phyloP scores from a whole-genome alignment of 2,329 filamentous ascomycete genomes.

The Aspergillus arachidicola region DNA sequence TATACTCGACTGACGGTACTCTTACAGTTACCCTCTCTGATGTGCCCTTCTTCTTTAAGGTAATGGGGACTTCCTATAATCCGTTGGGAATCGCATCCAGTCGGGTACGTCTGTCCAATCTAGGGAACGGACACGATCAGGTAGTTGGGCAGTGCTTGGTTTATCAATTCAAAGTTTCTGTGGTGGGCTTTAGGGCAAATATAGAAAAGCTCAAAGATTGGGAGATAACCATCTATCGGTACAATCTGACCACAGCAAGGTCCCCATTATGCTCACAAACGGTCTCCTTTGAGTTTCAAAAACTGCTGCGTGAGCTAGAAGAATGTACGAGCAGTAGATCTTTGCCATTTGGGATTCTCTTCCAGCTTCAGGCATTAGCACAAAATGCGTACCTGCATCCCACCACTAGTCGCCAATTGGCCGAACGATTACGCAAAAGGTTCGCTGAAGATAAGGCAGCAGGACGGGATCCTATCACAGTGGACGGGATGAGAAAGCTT shows the following conservation, averaged over 20 bases:
- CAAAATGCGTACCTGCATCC: slow-evolving; percentile 66
- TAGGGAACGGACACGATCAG: slow-evolving; percentile 9
- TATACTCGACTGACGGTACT: slow-evolving; percentile 41
- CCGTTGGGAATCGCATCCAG: neutral
- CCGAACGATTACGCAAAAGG: slow-evolving; percentile 45
- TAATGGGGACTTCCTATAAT: neutral
- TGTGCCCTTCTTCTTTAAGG: slow-evolving; percentile 53
- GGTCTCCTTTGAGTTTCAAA: neutral
- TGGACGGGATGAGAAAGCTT: slow-evolving; percentile 57
- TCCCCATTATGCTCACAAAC: neutral
- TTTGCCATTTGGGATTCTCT: slow-evolving; percentile 58
- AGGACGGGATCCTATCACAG: slow-evolving; percentile 47
- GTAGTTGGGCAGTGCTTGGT: slow-evolving; percentile 41
- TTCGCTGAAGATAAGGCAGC: slow-evolving; percentile 28
- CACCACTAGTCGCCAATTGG: slow-evolving; percentile 49
- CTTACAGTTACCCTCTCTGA: slow-evolving; percentile 56
- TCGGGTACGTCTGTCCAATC: slow-evolving; percentile 5
- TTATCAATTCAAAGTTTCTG: slow-evolving; percentile 45
- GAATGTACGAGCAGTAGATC: slow-evolving; percentile 33
- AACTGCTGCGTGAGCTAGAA: slow-evolving; percentile 26
- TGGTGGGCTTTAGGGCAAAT: slow-evolving; percentile 26
- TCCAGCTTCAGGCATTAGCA: slow-evolving; percentile 65
- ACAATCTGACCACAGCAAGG: neutral
- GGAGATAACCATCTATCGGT: slow-evolving; percentile 26
- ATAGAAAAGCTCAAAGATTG: slow-evolving; percentile 28